Base-by-base conservation (phyloP, 1,284 basidiomycete species). In the Tetrapyrgos nigripes region DNA sequence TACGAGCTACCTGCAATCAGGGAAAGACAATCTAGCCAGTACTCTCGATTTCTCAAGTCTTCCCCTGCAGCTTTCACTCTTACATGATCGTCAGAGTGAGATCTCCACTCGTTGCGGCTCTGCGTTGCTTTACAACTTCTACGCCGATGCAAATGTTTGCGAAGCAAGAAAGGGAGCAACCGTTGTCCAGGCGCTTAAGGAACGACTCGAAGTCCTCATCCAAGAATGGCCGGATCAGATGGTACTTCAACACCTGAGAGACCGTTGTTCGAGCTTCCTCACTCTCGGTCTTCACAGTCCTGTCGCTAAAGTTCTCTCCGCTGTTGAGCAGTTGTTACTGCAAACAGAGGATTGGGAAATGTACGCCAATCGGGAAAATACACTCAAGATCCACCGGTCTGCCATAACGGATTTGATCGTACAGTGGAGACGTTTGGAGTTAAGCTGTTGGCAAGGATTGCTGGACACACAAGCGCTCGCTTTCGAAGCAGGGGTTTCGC, bases 271-370 rank as follows among this genome's bases (percentile, higher is more conserved):
- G 35, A 76, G 80, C 5, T 83, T 97, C 51, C 76, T 95, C 43
- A 72, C 77, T 1, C 78, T 97, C 19, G 81, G 86, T 55, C 76
- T 92, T 4, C 78, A 83, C 48, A 89, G 87, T 62, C 89, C 97
- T 0, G 78, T 98, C 4, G 95, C 97, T 5, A 91, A 89, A 69
- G 77, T 97, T 21, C 83, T 99, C 19, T 84, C 93, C 0, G 89
- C 91, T 2, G 72, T 98, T 45, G 97, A 99, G 73, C 91, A 92
- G 62, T 79, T 99, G 11, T 78, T 99, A 2, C 69, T 90, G 45
- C 93, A 97, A 64, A 94, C 89, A 10, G 94, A 97, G 62, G 97
- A 99, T 70, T 99, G 97, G 97, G 95, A 99, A 72, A 89, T 90
- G 66, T 99, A 93, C 67, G 91, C 97, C 11, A 96, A 95, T 74